Evolutionary conservation across 2,329 filamentous ascomycete species (phyloP), one percentile per base, ranked within the genome.

Genomic region (Thelonectria discophora): DNA sequence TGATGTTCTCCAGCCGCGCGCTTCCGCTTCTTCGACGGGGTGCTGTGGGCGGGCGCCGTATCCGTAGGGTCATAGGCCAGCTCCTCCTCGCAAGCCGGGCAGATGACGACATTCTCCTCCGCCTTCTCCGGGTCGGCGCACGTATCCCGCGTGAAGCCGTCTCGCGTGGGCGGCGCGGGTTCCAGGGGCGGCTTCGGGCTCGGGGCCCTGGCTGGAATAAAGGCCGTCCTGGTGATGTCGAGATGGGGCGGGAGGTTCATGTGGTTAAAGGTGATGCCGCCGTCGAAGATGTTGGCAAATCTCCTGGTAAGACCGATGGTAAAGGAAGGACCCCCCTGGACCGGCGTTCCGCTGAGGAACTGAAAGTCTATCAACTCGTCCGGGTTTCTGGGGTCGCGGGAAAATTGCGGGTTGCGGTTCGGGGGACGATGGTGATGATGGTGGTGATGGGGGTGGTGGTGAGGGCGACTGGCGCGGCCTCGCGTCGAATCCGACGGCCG

Each of bases 1-100:
- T 97, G 91, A 73, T 92, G 89, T 77, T 97, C 93, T 20, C 82
- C 84, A 7, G 80, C 77, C 18, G 82, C 79, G 34, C 75, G 69
- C 70, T 84, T 88, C 49, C 79, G 78, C 40, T 79, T 83, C 65
- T 70, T 77, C 0, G 66, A 58, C 11, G 67, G 62, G n/a, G 66
- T 53, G 34, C 64, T 68, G 43, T 55, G 60, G 3, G 59, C 42
- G 18, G 69, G 68, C 5, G 65, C 69, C 18, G 69, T 68, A 40
- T 80, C 77, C 1, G 79, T 74, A 0, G 87, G 87, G 13, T 93
- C 91, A 52, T 90, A 88, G 6, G 92, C 90, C 15, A 99, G 80
- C 77, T 98, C 94, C 60, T 91, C 85, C 17, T 90, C 89, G 70
- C 95, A 99, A 60, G 92, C 92, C 0, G 94, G 92, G 74, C 95